Evolutionary conservation across 2,329 filamentous ascomycete genomes (phyloP).

Genomic region (Trichophyton mentagrophytes): DNA sequence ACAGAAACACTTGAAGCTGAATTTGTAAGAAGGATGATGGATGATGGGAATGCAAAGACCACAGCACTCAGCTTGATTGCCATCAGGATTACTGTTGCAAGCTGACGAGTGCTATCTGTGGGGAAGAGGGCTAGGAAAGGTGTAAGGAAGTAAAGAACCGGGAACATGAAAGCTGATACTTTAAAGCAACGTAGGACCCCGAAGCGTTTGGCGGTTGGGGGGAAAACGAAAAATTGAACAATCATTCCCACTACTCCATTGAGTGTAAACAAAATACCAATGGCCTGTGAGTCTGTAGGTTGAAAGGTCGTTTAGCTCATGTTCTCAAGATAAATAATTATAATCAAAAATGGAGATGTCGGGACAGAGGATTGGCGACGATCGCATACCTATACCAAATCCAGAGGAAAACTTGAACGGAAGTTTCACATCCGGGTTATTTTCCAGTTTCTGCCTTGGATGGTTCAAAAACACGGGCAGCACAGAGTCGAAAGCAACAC

Average conservation of each 20-base stretch:
- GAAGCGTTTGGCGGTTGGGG: conserved; percentile 55
- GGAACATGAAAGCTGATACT: conserved; percentile 53
- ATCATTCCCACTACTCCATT: conserved; percentile 70
- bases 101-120: conserved; percentile 40
- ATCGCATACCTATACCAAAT: conserved; percentile 48
- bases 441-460: conserved; percentile 42
- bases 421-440: conserved; percentile 46
- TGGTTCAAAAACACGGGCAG: conserved; percentile 83
- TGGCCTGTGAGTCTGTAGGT: conserved; percentile 51
- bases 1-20: conserved; percentile 61
- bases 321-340: too few species aligned
- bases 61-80: conserved; percentile 59
- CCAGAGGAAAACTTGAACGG: conserved; percentile 76
- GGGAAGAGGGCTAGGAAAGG: conserved; percentile 62
- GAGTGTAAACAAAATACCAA: conserved; percentile 73
- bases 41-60: conserved; percentile 80
- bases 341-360: background rate
- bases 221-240: conserved; percentile 78
- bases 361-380: background rate
- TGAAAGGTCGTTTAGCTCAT: background rate
- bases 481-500: conserved; percentile 73
- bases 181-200: conserved; percentile 65
- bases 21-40: conserved; percentile 83
- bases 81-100: conserved; percentile 53
- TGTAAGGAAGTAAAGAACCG: conserved; percentile 64